Conservation (phyloP, 352 stramenopile species). For the Blastocystis sp. region DNA sequence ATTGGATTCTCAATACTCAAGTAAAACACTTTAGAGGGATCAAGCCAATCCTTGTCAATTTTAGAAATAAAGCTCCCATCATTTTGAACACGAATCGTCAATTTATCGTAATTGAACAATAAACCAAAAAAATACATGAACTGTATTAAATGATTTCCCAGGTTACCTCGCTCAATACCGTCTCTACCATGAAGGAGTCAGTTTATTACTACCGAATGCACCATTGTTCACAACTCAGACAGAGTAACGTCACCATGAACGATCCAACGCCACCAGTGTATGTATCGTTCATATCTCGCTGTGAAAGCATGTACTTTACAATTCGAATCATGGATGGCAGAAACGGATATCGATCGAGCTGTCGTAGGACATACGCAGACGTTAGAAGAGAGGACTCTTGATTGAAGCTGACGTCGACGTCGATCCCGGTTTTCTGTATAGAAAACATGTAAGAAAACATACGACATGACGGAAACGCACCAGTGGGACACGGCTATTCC, state of each 20-base stretch:
- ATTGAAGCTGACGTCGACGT: slow-evolving; percentile 56
- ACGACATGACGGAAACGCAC: slow-evolving; percentile 40
- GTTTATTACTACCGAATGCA: not conserved
- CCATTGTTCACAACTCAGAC: slow-evolving; percentile 37
- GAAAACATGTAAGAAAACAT: not conserved
- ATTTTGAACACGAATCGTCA: slow-evolving; percentile 11
- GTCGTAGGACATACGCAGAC: slow-evolving; percentile 30
- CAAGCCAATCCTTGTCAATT: not conserved
- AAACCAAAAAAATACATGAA: slow-evolving; percentile 55
- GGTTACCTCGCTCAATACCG: slow-evolving; percentile 2
- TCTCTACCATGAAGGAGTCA: not conserved
- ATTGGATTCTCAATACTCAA: slow-evolving; percentile 51
- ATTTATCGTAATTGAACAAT: slow-evolving; percentile 44
- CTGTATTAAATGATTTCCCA: slow-evolving; percentile 36
- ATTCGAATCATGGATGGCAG: not conserved
- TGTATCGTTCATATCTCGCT: slow-evolving; percentile 55
- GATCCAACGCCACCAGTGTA: slow-evolving; percentile 55
- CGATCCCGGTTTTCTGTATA: slow-evolving; percentile 29
- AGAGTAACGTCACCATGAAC: slow-evolving; percentile 44
- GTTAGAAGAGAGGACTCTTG: slow-evolving; percentile 44
- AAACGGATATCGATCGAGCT: slow-evolving; percentile 38
- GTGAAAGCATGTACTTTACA: slow-evolving; percentile 40
- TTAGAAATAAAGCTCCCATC: slow-evolving; percentile 38
- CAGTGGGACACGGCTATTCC: slow-evolving; percentile 35
- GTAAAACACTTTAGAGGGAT: not conserved